Conservation (phyloP, 352 stramenopile species). For the Phytophthora podocarpi region DNA sequence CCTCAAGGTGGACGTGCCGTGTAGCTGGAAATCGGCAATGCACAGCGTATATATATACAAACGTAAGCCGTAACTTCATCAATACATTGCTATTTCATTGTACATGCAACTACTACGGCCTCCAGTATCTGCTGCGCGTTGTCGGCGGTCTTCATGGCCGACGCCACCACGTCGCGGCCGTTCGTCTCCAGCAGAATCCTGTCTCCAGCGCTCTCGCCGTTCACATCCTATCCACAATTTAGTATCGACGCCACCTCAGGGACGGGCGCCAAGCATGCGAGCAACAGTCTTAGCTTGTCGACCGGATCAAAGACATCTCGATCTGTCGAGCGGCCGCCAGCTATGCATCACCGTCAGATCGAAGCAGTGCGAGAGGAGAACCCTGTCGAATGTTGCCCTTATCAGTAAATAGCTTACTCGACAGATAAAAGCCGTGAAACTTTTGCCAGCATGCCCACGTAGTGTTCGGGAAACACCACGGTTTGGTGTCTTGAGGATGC, state of each 20-base stretch:
- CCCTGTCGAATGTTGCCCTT: conserved; percentile 5
- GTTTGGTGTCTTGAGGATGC: background rate
- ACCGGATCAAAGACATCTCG: background rate
- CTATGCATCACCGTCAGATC: no score
- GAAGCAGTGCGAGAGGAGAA: no score
- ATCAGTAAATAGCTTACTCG: background rate
- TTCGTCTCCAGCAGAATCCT: no score
- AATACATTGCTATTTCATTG: no score
- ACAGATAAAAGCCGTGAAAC: conserved; percentile 5
- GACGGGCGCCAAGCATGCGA: no score
- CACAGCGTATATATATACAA: conserved; percentile 1
- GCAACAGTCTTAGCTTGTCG: background rate
- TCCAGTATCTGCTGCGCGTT: no score
- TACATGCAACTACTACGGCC: no score
- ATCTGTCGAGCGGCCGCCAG: background rate
- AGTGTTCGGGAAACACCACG: background rate
- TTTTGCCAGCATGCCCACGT: conserved; percentile 13
- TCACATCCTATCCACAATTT: no score
- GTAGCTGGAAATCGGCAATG: background rate
- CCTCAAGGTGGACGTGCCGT: background rate
- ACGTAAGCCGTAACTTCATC: background rate
- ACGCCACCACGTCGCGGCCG: no score
- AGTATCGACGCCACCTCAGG: no score
- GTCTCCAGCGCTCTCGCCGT: no score
- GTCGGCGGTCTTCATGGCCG: no score